Percentiles rank a stretch among this genome's conserved stretches.
These are phyloP conservation scores for Fraxinus americana DNA, from an alignment of 257 asterid species.

Conservation along the genomic window DNA sequence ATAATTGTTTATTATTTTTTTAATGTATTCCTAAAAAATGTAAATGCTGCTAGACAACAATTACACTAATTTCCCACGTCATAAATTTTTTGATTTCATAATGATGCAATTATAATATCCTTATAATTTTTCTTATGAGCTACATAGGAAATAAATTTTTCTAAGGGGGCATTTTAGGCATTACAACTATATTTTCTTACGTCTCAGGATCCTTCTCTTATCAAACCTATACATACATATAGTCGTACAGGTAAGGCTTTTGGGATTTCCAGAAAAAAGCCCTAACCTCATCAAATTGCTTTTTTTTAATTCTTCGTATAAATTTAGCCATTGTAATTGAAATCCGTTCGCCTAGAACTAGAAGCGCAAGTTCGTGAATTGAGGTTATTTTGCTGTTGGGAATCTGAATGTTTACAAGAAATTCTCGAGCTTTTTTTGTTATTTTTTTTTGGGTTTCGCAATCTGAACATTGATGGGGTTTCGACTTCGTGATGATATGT, in stretches of 20 bases:
- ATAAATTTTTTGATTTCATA: neutral
- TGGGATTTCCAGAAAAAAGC: neutral
- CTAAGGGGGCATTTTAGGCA: neutral
- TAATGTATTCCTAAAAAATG: too few relatives aligned
- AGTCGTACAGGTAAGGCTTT: constrained; percentile 2
- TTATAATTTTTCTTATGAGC: neutral
- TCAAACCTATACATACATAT: constrained; percentile 2
- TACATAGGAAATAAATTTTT: neutral
- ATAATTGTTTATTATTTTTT: too few relatives aligned
- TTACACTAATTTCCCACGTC: too few relatives aligned
- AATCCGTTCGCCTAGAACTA: neutral
- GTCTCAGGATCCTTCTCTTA: neutral
- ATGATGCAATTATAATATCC: neutral
- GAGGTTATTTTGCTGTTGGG: neutral
- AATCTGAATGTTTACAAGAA: neutral
- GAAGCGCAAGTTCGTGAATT: neutral
- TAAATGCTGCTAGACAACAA: too few relatives aligned
- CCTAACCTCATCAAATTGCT: neutral
- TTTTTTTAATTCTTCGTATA: neutral
- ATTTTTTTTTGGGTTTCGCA: neutral
- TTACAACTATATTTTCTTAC: neutral
- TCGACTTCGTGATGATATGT: neutral
- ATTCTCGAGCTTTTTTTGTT: neutral
- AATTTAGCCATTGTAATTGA: neutral
- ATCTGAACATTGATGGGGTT: neutral